These are phyloP conservation scores for Tuctoria greenei DNA, from an alignment of 176 grass and related monocot genomes.

Conservation along the genomic window DNA sequence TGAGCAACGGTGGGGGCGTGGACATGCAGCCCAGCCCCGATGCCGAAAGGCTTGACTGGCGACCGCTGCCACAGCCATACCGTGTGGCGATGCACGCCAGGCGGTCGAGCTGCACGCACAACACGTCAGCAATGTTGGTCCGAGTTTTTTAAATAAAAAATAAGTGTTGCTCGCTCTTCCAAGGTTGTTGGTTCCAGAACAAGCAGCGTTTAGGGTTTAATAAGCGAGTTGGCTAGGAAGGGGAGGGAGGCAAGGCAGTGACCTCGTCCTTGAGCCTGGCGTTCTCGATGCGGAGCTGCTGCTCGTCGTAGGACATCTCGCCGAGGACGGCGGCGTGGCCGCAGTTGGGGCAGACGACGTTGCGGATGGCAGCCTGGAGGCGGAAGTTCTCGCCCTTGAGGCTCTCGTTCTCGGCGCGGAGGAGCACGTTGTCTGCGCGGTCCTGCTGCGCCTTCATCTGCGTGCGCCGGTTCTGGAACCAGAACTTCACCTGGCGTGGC, in stretches of 20 bases:
- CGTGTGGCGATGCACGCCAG: slow-evolving; percentile 70
- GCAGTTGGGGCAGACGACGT: slow-evolving; percentile 92
- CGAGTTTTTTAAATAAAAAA: background rate
- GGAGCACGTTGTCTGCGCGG: slow-evolving; percentile 74
- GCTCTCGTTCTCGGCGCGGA: slow-evolving; percentile 86
- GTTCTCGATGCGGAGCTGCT: slow-evolving; percentile 94
- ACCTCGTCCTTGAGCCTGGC: slow-evolving; percentile 93
- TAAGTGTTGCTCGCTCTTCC: background rate
- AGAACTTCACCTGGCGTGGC: slow-evolving; percentile 97
- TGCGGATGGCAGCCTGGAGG: slow-evolving; percentile 82
- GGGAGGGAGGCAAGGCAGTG: background rate
- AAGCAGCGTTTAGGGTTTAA: slow-evolving; percentile 21
- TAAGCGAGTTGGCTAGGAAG: background rate
- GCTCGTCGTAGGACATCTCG: slow-evolving; percentile 89
- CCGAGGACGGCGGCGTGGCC: slow-evolving; percentile 83
- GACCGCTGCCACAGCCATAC: slow-evolving; percentile 47
- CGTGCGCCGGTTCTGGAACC: slow-evolving; percentile 99
- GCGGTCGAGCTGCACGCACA: slow-evolving; percentile 69
- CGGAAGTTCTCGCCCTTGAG: slow-evolving; percentile 91
- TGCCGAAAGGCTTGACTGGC: slow-evolving; percentile 34
- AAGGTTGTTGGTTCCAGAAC: background rate
- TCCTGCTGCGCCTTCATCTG: slow-evolving; percentile 99
- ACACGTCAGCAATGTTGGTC: background rate
- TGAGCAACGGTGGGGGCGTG: slow-evolving; percentile 37
- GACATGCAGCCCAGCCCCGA: slow-evolving; percentile 45